Percentiles rank a stretch among this genome's conserved stretches.
These are phyloP conservation scores for Fusarium sp. DNA, from an alignment of 2,329 filamentous ascomycete genomes.

Conservation along the genomic window DNA sequence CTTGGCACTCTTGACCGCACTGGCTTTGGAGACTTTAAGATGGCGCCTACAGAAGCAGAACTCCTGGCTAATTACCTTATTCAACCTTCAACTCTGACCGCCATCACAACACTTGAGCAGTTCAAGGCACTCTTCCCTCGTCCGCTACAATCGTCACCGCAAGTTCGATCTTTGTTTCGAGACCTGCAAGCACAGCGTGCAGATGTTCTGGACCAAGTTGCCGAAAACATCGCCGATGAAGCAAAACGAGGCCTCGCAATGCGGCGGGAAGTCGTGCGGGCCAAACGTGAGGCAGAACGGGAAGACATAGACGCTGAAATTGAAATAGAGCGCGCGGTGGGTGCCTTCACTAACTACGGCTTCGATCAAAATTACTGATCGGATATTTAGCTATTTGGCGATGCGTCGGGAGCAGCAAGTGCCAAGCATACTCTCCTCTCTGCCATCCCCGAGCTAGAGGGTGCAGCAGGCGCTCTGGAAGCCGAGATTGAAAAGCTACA, in stretches of 20 bases:
- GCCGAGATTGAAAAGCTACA: slow-evolving; percentile 74
- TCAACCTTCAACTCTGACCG: slow-evolving; percentile 77
- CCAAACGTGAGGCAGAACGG: slow-evolving; percentile 63
- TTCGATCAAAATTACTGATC: not conserved
- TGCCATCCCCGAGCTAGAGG: slow-evolving; percentile 76
- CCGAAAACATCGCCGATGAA: slow-evolving; percentile 73
- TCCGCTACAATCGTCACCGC: slow-evolving; percentile 71
- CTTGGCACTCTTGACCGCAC: too few species aligned
- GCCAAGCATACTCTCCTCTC: slow-evolving; percentile 70
- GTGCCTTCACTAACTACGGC: slow-evolving; percentile 31
- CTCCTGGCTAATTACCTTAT: slow-evolving; percentile 84
- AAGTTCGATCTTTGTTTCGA: slow-evolving; percentile 78
- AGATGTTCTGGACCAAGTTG: slow-evolving; percentile 73
- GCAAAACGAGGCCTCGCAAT: slow-evolving; percentile 69
- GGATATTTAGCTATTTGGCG: slow-evolving; percentile 66
- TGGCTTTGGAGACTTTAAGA: slow-evolving; percentile 50
- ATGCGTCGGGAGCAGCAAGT: slow-evolving; percentile 56
- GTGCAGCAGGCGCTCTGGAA: slow-evolving; percentile 73
- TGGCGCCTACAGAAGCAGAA: slow-evolving; percentile 79
- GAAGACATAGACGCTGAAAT: slow-evolving; percentile 71
- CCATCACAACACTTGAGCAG: slow-evolving; percentile 77
- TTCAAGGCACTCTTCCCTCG: slow-evolving; percentile 83
- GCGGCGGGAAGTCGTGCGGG: slow-evolving; percentile 66
- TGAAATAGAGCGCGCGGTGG: slow-evolving; percentile 69
- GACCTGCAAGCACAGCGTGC: slow-evolving; percentile 82